Conservation (phyloP, 148 eudicot genomes). For the Chenopodium quinoa region DNA sequence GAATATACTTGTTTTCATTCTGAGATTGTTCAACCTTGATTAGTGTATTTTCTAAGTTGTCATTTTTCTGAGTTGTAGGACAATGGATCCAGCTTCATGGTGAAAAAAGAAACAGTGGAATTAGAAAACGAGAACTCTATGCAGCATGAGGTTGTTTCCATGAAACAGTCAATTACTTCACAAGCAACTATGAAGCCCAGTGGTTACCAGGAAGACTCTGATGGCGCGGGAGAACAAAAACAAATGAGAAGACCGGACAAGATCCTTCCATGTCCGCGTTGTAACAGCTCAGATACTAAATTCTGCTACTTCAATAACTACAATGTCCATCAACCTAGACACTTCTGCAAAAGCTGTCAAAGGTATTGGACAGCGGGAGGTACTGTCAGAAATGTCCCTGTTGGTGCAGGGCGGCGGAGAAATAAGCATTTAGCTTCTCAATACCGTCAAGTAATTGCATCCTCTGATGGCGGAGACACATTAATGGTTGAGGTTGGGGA, state of each 20-base stretch:
- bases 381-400: slow-evolving; percentile 46
- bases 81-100: slow-evolving; percentile 20
- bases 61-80: slow-evolving; percentile 23
- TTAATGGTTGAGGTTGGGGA: slow-evolving; percentile 17
- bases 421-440: slow-evolving; percentile 45
- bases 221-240: slow-evolving; percentile 19
- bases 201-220: slow-evolving; percentile 26
- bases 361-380: slow-evolving; percentile 39
- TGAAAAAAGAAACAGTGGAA: slow-evolving; percentile 27
- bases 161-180: background rate
- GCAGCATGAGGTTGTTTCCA: slow-evolving; percentile 15
- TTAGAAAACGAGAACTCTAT: slow-evolving; percentile 14
- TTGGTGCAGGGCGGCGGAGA: slow-evolving; percentile 49
- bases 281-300: slow-evolving; percentile 46
- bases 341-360: slow-evolving; percentile 36
- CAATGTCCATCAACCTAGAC: slow-evolving; percentile 36
- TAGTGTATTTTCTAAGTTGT: background rate
- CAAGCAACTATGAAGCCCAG: slow-evolving; percentile 15
- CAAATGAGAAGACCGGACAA: slow-evolving; percentile 42
- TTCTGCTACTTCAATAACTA: slow-evolving; percentile 39
- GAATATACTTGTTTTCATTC: background rate
- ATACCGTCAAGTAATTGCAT: slow-evolving; percentile 25
- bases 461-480: slow-evolving; percentile 24
- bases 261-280: slow-evolving; percentile 47
- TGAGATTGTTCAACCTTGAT: background rate